phyloP scores from a whole-genome alignment of 177 flowering plant genomes.

The Vitis hybrid region DNA sequence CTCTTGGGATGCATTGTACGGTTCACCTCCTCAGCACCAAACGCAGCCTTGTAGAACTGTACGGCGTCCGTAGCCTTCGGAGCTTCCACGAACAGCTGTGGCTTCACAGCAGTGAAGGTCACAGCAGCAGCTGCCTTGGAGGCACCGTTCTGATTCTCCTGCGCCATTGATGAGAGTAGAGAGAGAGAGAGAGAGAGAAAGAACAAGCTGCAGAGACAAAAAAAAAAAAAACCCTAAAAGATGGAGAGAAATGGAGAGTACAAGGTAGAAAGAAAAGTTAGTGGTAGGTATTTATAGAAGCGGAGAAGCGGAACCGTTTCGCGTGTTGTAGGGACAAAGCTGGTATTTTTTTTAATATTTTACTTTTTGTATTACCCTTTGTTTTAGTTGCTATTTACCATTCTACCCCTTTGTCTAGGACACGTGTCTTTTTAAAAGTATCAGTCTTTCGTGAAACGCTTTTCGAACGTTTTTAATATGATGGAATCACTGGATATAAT shows the following conservation, averaged over 20 bases:
- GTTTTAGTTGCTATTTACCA: not conserved
- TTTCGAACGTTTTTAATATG: too few relatives aligned
- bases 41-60: constrained; percentile 75
- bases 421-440: not conserved
- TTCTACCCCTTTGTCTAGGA: not conserved
- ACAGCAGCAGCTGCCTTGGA: constrained; percentile 21
- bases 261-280: not conserved
- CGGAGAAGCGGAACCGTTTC: constrained; percentile 34
- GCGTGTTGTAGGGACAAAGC: constrained; percentile 3
- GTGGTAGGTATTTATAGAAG: constrained; percentile 26
- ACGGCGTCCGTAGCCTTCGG: constrained; percentile 73
- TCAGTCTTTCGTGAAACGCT: too few relatives aligned
- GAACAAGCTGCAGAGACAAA: not conserved
- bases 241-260: not conserved
- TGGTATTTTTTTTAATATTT: not conserved
- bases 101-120: constrained; percentile 46
- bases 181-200: not conserved
- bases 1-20: constrained; percentile 66
- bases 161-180: constrained; percentile 37
- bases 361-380: constrained; percentile 1
- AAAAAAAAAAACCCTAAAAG: not conserved
- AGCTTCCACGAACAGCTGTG: constrained; percentile 56
- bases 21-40: constrained; percentile 75
- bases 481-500: too few relatives aligned
- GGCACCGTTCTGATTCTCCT: constrained; percentile 40